Base-by-base conservation (phyloP, 345 rosid genomes). In the Murraya paniculata region DNA sequence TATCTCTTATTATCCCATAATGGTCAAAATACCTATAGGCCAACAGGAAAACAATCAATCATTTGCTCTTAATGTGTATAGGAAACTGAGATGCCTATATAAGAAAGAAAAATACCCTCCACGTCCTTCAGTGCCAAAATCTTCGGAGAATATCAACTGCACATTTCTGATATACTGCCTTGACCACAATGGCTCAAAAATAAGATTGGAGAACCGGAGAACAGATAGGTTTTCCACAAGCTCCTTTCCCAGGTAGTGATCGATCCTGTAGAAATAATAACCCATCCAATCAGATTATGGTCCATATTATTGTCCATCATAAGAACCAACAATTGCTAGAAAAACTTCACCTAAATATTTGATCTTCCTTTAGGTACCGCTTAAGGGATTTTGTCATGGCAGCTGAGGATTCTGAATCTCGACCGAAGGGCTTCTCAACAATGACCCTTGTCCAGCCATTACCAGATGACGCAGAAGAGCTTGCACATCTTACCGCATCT, bases 71-170 rank as follows among this genome's bases (percentile, higher is more conserved):
- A 55, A 64, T 33, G 50, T 21, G 48, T 14, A 58, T 2, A n/a
- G 13, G 16, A 53, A 50, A 41, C 48, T 28, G 56, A 66, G 19
- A 75, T 30, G 36, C 19, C 31, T 11, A 55, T 39, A 45, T 14
- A 64, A 60, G 74, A 81, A 80, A 21, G 72, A 36, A 80, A 76
- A 58, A 56, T 91, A 95, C 99, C 99, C 99, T 85, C 99, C 99
- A 48, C 98, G 99, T 74, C 99, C 99, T 89, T 96, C 98, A 2
- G 99, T 96, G 82, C 99, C 99, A 45, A 96, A 96, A 81, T 96
- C 98, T 87, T 94, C 99, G 31, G 99, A 96, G 82, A 96, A 96
- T 85, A 94, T 90, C 16, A 96, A 80, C 79, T 96, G 99, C 56
- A 96, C 98, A 67, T 90, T 96, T 69, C 95, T 85, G 69, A 96